A percentile compares a stretch with the other conserved stretches of the same genome.
Conservation (phyloP, 768 basidiomycete genomes). For the Aureoboletus auriporus region DNA sequence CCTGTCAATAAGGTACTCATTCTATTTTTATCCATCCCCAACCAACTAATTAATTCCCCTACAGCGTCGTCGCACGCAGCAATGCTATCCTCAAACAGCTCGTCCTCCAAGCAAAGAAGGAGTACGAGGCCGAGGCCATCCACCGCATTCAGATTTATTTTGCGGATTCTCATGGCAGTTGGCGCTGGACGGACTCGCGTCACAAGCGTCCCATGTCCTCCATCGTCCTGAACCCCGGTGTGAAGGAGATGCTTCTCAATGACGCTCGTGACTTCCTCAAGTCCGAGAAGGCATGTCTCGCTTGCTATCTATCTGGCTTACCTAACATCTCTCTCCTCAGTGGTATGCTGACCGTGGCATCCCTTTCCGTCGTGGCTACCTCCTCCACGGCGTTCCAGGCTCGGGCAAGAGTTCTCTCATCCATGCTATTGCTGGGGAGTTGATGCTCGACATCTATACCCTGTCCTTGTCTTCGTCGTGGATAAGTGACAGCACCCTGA, state of each 20-base stretch:
- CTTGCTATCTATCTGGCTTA: neutral
- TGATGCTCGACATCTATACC: conserved; percentile 90
- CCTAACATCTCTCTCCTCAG: conserved; percentile 29
- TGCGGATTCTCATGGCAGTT: conserved; percentile 82
- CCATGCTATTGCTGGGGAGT: conserved; percentile 82
- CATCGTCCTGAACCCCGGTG: conserved; percentile 84
- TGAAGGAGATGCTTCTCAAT: conserved; percentile 83
- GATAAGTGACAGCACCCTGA: conserved; percentile 85
- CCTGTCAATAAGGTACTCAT: conserved; percentile 64
- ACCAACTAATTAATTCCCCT: conserved; percentile 11
- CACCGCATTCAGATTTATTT: conserved; percentile 89
- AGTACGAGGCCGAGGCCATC: conserved; percentile 83
- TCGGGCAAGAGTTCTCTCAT: conserved; percentile 86
- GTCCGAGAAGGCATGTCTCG: conserved; percentile 62
- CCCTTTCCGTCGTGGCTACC: conserved; percentile 85
- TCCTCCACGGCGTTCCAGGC: conserved; percentile 80
- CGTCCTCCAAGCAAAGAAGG: conserved; percentile 84
- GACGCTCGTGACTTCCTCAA: conserved; percentile 82
- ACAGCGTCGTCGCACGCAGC: conserved; percentile 76
- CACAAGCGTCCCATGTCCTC: conserved; percentile 87
- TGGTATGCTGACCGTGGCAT: conserved; percentile 95
- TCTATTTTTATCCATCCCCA: conserved; percentile 13
- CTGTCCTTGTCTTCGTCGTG: conserved; percentile 82
- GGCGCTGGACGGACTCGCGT: conserved; percentile 84
- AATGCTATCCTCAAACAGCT: conserved; percentile 86